These are phyloP conservation scores for Solanum phureja DNA, from an alignment of 257 asterid genomes.

Conservation along the genomic window DNA sequence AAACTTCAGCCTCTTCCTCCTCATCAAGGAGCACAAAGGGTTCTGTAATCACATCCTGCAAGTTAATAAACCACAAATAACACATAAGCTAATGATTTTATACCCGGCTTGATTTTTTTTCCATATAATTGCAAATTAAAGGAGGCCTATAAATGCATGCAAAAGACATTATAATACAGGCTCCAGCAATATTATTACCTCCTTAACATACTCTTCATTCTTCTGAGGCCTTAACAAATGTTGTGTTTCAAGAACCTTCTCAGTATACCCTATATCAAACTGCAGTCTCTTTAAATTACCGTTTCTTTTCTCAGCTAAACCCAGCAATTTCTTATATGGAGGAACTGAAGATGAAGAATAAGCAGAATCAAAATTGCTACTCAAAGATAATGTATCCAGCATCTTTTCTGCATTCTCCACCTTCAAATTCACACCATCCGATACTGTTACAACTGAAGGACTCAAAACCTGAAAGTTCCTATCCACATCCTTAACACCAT, in stretches of 20 bases:
- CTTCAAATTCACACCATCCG: conserved; percentile 12
- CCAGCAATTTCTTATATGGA: conserved; percentile 18
- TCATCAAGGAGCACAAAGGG: conserved; percentile 58
- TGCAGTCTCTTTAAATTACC: conserved; percentile 7
- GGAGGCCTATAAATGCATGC: background rate
- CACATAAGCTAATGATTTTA: background rate
- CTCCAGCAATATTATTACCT: conserved; percentile 24
- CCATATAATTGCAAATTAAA: conserved; percentile 1
- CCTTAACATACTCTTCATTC: conserved; percentile 29
- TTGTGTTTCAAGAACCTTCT: conserved; percentile 6
- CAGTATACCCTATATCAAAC: conserved; percentile 21
- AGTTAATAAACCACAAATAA: conserved; percentile 6
- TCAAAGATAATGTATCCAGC: conserved; percentile 15
- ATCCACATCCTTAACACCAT: conserved; percentile 17
- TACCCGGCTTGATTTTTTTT: background rate
- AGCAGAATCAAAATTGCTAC: conserved; percentile 1
- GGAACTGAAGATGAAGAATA: background rate
- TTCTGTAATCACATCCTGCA: conserved; percentile 47
- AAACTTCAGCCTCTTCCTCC: conserved; percentile 45
- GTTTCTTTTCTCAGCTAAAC: conserved; percentile 14
- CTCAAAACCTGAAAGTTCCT: conserved; percentile 14
- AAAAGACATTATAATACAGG: background rate
- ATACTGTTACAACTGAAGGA: conserved; percentile 28
- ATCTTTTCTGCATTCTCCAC: conserved; percentile 20
- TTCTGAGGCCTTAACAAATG: conserved; percentile 22